phyloP scores from a whole-genome alignment of 176 grass and related monocot genomes.

The Pontederia paniculata region DNA sequence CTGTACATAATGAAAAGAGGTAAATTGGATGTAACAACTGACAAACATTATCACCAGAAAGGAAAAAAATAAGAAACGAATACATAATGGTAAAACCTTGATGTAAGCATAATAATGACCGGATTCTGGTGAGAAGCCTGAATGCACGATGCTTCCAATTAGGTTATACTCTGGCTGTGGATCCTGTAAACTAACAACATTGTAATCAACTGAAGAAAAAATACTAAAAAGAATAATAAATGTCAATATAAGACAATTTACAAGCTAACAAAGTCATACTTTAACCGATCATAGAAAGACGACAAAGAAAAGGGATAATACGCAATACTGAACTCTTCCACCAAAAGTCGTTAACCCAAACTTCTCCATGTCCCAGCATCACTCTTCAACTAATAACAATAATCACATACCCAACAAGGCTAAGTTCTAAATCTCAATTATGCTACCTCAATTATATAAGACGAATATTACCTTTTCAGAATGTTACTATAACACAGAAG shows the following conservation, averaged over 20 bases:
- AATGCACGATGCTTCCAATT: conserved; percentile 86
- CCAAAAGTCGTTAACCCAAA: too few relatives aligned
- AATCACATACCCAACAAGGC: too few relatives aligned
- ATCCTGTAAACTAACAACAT: conserved; percentile 34
- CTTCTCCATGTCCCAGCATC: too few relatives aligned
- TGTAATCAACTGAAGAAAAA: neutral
- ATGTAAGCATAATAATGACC: conserved; percentile 99
- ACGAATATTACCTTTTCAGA: too few relatives aligned
- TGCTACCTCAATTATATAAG: too few relatives aligned
- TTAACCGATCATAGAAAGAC: too few relatives aligned
- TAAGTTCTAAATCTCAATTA: too few relatives aligned
- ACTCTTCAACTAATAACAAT: too few relatives aligned
- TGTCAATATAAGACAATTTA: neutral
- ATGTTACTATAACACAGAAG: too few relatives aligned
- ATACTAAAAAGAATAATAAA: neutral
- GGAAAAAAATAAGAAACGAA: conserved; percentile 6
- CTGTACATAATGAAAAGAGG: conserved; percentile 28
- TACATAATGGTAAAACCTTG: conserved; percentile 40
- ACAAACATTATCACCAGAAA: neutral
- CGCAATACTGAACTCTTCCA: too few relatives aligned
- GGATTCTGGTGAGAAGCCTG: conserved; percentile 74
- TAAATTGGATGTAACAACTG: neutral
- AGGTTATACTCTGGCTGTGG: conserved; percentile 63
- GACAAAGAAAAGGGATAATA: too few relatives aligned
- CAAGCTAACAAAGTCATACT: neutral